Percentiles rank a stretch among this genome's conserved stretches.
These are phyloP conservation scores for Fusarium scirpi DNA, from an alignment of 2,329 filamentous ascomycete genomes.

Conservation along the genomic window DNA sequence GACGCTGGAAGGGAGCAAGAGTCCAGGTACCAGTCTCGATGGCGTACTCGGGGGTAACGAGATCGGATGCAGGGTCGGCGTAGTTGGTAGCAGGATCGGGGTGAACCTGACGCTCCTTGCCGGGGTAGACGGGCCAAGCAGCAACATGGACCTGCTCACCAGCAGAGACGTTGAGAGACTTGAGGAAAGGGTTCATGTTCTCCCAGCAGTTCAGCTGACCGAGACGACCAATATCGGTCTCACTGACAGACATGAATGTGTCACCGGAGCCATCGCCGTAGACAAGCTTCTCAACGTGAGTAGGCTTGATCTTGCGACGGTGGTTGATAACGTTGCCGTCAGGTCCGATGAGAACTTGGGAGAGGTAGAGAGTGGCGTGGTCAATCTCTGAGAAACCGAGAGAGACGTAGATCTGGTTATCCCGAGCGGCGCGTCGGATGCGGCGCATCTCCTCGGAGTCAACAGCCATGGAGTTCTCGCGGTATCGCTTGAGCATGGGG, in stretches of 20 bases:
- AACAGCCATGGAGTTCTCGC: conserved; percentile 54
- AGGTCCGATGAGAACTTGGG: conserved; percentile 64
- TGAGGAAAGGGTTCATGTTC: conserved; percentile 55
- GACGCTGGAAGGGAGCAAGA: conserved; percentile 43
- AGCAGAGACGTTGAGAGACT: conserved; percentile 45
- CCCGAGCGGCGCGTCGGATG: conserved; percentile 56
- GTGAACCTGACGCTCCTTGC: conserved; percentile 36
- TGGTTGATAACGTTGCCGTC: conserved; percentile 59
- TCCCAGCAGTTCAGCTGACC: conserved; percentile 69
- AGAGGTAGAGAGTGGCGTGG: conserved; percentile 59
- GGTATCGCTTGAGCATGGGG: conserved; percentile 51
- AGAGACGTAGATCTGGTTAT: conserved; percentile 59
- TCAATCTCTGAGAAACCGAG: conserved; percentile 64
- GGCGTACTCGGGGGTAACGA: conserved; percentile 45
- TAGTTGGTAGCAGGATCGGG: conserved; percentile 47
- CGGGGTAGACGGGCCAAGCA: conserved; percentile 48
- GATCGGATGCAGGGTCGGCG: conserved; percentile 41
- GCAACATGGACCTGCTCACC: conserved; percentile 49
- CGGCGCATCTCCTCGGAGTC: conserved; percentile 59
- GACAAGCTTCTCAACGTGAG: conserved; percentile 60
- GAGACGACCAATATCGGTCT: conserved; percentile 63
- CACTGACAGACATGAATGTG: conserved; percentile 61
- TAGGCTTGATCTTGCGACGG: conserved; percentile 64
- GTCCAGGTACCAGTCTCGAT: conserved; percentile 46
- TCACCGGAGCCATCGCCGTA: conserved; percentile 69